These are phyloP conservation scores for Hordeum pubiflorum DNA, from an alignment of 202 grass and related monocot genomes.

Conservation along the genomic window DNA sequence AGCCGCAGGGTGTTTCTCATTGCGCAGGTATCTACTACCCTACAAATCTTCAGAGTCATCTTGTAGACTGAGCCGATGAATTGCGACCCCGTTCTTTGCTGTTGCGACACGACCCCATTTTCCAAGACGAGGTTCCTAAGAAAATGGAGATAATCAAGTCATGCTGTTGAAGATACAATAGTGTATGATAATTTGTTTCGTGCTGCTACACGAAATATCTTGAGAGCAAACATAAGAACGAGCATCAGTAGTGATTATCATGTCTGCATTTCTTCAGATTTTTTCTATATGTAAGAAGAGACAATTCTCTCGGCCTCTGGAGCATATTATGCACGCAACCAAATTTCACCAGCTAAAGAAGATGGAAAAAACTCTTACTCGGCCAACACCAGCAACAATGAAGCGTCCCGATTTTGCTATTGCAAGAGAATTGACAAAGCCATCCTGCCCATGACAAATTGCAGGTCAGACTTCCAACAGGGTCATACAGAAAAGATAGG, in stretches of 20 bases:
- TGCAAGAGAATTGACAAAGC: conserved; percentile 60
- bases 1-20: background rate
- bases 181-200: background rate
- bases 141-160: conserved; percentile 10
- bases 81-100: conserved; percentile 54
- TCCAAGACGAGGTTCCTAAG: conserved; percentile 58
- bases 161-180: background rate
- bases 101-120: conserved; percentile 41
- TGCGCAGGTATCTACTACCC: background rate
- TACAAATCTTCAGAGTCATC: conserved; percentile 8
- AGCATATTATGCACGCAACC: background rate
- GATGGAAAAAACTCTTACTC: conserved; percentile 29
- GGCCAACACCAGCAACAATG: conserved; percentile 57
- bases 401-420: conserved; percentile 66
- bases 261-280: background rate
- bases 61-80: conserved; percentile 45
- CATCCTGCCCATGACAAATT: conserved; percentile 36
- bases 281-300: background rate
- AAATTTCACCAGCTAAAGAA: background rate
- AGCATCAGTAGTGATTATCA: background rate
- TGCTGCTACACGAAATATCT: background rate
- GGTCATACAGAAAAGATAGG: background rate
- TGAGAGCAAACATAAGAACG: background rate
- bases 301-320: background rate
- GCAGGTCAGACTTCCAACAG: background rate